These are phyloP conservation scores for Podaxis rugospora DNA, from an alignment of 768 basidiomycete genomes.

Conservation along the genomic window DNA sequence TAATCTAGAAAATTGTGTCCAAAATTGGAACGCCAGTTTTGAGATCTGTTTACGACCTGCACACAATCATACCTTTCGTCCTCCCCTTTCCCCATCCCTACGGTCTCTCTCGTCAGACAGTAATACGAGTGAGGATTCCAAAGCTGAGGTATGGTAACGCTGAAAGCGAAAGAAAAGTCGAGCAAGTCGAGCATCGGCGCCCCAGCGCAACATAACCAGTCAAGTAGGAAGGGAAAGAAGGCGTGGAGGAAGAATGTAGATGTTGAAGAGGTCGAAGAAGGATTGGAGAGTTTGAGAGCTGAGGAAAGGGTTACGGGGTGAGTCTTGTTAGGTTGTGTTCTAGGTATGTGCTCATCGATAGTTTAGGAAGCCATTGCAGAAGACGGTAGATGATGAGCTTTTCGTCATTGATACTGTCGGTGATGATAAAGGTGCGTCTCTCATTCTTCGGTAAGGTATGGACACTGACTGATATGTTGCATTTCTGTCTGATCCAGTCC, in stretches of 20 bases:
- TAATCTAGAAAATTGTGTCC: background rate
- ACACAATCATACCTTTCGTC: background rate
- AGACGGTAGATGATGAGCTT: constrained; percentile 66
- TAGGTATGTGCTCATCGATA: background rate
- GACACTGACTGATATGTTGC: background rate
- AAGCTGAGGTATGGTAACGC: constrained; percentile 7
- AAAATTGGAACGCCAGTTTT: background rate
- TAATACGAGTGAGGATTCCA: background rate
- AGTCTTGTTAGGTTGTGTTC: constrained; percentile 18
- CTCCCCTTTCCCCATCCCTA: background rate
- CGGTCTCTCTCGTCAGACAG: background rate
- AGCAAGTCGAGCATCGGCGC: constrained; percentile 40
- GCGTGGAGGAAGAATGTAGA: constrained; percentile 95
- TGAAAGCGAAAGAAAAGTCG: constrained; percentile 15
- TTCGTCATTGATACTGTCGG: constrained; percentile 81
- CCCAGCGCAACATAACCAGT: constrained; percentile 59
- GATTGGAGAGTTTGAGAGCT: constrained; percentile 69
- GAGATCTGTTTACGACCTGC: background rate
- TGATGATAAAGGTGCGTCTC: constrained; percentile 60
- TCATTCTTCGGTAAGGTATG: background rate
- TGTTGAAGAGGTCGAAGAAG: constrained; percentile 71
- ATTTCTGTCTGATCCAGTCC: constrained; percentile 36
- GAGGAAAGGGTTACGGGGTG: constrained; percentile 83
- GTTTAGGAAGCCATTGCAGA: constrained; percentile 55
- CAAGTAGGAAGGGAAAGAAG: constrained; percentile 85